Conservation (phyloP, 768 basidiomycete genomes). For the Macrolepiota dolichaula region DNA sequence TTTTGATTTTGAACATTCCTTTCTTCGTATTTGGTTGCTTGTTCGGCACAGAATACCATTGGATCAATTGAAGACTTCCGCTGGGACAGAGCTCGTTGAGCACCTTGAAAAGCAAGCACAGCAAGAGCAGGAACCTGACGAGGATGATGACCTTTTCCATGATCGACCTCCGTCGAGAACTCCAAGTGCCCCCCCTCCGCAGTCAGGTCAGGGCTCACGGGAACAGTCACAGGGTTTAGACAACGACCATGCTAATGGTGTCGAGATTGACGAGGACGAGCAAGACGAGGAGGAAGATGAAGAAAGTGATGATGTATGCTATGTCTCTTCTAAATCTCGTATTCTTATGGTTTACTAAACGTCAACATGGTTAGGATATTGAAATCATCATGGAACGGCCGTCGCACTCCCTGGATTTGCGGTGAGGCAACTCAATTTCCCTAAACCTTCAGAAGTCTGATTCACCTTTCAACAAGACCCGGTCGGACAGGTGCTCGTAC, state of each 20-base stretch:
- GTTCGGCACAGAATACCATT: slow-evolving; percentile 29
- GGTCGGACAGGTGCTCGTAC: slow-evolving; percentile 12
- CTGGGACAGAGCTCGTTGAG: slow-evolving; percentile 51
- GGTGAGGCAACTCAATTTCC: slow-evolving; percentile 37
- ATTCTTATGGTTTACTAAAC: not conserved
- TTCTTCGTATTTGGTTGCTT: slow-evolving; percentile 10
- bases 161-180: not conserved
- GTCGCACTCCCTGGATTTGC: slow-evolving; percentile 69
- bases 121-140: slow-evolving; percentile 33
- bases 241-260: slow-evolving; percentile 28
- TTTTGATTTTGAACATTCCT: not conserved
- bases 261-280: slow-evolving; percentile 34
- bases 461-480: not conserved
- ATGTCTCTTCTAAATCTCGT: not conserved
- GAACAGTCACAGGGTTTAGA: slow-evolving; percentile 31
- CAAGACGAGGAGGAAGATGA: slow-evolving; percentile 28
- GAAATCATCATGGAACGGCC: slow-evolving; percentile 90
- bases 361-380: slow-evolving; percentile 52
- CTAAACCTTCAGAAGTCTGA: not conserved
- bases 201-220: not conserved
- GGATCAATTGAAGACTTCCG: slow-evolving; percentile 40
- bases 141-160: slow-evolving; percentile 17
- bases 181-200: not conserved
- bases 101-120: slow-evolving; percentile 46
- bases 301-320: slow-evolving; percentile 39